phyloP scores from a whole-genome alignment of 257 asterid genomes.

The Rubia yunnanensis region DNA sequence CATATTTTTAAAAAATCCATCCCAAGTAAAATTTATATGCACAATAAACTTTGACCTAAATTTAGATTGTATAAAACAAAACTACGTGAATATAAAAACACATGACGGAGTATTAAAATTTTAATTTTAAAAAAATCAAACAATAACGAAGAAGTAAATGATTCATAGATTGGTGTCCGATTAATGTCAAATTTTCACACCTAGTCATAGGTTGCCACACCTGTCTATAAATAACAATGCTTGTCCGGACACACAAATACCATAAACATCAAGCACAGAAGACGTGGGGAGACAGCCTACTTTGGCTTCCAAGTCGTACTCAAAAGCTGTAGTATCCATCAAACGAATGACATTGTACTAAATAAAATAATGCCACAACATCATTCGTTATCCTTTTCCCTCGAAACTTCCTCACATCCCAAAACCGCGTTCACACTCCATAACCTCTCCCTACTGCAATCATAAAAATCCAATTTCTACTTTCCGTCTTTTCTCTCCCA shows the following conservation, averaged over 20 bases:
- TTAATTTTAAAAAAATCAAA: no score
- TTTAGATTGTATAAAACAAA: no score
- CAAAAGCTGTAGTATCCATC: neutral
- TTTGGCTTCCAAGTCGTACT: neutral
- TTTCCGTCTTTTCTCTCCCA: neutral
- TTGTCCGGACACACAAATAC: neutral
- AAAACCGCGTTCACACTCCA: conserved; percentile 45
- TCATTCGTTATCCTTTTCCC: neutral
- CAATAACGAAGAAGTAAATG: no score
- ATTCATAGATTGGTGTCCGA: neutral
- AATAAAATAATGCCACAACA: neutral
- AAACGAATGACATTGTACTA: neutral
- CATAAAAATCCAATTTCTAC: neutral
- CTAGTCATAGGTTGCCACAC: neutral
- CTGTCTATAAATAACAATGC: neutral
- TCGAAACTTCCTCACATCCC: conserved; percentile 24
- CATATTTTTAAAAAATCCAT: no score
- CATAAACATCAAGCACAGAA: neutral
- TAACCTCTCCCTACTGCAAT: conserved; percentile 5
- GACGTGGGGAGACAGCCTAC: neutral
- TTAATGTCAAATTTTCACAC: neutral
- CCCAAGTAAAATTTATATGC: no score
- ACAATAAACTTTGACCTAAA: no score
- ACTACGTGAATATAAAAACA: no score
- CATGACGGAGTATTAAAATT: no score